phyloP scores from a whole-genome alignment of 2,329 filamentous ascomycete genomes.

The Aspergillus sp. region DNA sequence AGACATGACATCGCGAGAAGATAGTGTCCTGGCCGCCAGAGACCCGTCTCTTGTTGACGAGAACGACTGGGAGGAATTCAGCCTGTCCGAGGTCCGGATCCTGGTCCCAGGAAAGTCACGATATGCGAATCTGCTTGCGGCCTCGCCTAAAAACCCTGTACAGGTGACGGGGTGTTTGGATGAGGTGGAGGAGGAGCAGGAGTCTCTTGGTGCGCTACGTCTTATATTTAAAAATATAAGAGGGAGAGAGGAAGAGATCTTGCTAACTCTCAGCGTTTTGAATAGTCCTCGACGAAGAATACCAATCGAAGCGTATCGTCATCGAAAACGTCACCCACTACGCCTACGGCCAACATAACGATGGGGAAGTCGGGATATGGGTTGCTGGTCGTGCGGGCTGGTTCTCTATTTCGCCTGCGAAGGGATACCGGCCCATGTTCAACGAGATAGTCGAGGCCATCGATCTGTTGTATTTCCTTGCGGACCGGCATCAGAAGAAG shows the following conservation, averaged over 20 bases:
- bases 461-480: slow-evolving; percentile 54
- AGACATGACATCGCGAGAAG: slow-evolving; percentile 40
- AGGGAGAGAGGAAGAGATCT: slow-evolving; percentile 4
- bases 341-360: slow-evolving; percentile 46
- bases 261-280: neutral
- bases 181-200: slow-evolving; percentile 38
- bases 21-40: slow-evolving; percentile 39
- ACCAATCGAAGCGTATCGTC: slow-evolving; percentile 37
- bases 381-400: slow-evolving; percentile 57
- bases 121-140: slow-evolving; percentile 50
- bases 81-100: slow-evolving; percentile 50
- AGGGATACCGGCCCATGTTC: slow-evolving; percentile 48
- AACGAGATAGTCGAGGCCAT: slow-evolving; percentile 54
- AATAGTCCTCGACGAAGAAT: slow-evolving; percentile 34
- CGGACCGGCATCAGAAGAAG: slow-evolving; percentile 48
- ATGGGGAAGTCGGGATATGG: slow-evolving; percentile 54
- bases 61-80: slow-evolving; percentile 56
- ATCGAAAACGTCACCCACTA: slow-evolving; percentile 45
- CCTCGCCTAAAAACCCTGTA: slow-evolving; percentile 49
- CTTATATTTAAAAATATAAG: too few relatives aligned
- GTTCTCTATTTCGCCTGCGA: slow-evolving; percentile 52
- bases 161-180: slow-evolving; percentile 49
- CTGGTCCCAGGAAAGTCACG: slow-evolving; percentile 42
- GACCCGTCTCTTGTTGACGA: slow-evolving; percentile 41
- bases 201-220: slow-evolving; percentile 31